Base-by-base conservation (phyloP, 202 grass and related monocot genomes). In the Tripidium arundinaceum region DNA sequence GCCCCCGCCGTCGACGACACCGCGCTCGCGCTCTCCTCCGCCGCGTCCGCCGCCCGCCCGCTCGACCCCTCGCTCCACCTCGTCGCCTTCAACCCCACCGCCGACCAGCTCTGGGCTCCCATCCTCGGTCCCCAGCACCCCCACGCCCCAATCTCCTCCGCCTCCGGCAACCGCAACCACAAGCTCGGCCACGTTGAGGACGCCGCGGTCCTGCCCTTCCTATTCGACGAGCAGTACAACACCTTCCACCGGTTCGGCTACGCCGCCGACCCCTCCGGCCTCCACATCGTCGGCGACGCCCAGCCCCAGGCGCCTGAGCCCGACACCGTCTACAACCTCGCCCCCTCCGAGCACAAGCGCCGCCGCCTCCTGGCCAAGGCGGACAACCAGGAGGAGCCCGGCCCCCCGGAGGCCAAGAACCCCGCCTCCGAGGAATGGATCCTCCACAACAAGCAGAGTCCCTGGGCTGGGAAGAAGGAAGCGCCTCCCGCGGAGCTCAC, bases 221-320 rank as follows among this genome's bases (percentile, higher is more conserved):
- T 95, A 50, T 98, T 98, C 77, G 96, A 99, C 39, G 96, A 99
- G 77, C 90, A 99, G 74, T 99, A 95, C 55, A 99, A 95, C 84
- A 99, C 96, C 69, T 99, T 95, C 62, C 96, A 99, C 64, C 85
- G 89, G 7, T 95, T 91, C 63, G 92, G 96, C 73, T 99, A 99
- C 79, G 92, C 96, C 45, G 33, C 92, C 10, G 92, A 99, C 65
- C 96, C 92, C 36, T 95, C 92, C 1, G 92, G 96, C 18, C 92
- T 99, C 82, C 83, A 88, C 22, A 91, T 83, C 76, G 81, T 99
- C 25, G 92, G 96, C 49, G 96, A 99, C 55, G 43, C 88, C 8
- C 82, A 83, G 74, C 26, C 90, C 21, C 18, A 65, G 31, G 74
- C 80, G 49, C 70, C 93, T 46, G 74, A 89, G 36, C 82, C 88